A percentile compares a stretch with the other conserved stretches of the same genome.
These are phyloP conservation scores for Luvunga scandens DNA, from an alignment of 345 rosid species.

Conservation along the genomic window DNA sequence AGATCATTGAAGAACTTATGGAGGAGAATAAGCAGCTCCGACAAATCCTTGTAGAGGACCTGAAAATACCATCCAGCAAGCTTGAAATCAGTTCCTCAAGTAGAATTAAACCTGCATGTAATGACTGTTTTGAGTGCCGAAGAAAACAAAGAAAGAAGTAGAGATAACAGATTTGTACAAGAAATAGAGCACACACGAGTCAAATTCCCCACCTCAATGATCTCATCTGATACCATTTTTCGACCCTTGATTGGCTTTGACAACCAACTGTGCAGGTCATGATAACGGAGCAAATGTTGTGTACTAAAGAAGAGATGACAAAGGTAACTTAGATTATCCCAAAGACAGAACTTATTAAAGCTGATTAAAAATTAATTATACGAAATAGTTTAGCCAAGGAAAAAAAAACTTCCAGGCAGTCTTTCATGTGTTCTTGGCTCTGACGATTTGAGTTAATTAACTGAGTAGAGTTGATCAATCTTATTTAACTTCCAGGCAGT, in stretches of 20 bases:
- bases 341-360: not conserved
- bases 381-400: not conserved
- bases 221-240: constrained; percentile 3
- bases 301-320: not conserved
- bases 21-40: constrained; percentile 81
- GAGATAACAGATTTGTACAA: constrained; percentile 12
- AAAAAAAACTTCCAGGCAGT: too few relatives aligned
- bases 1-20: constrained; percentile 66
- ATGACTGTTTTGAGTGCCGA: constrained; percentile 82
- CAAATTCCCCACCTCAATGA: not conserved
- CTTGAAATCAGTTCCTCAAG: constrained; percentile 43
- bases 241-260: not conserved
- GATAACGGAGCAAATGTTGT: not conserved
- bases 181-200: constrained; percentile 3
- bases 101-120: constrained; percentile 43
- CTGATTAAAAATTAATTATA: constrained; percentile 1
- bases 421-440: not conserved
- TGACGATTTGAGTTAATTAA: not conserved
- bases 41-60: constrained; percentile 67
- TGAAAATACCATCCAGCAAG: constrained; percentile 71
- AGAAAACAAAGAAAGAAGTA: constrained; percentile 76
- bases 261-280: not conserved
- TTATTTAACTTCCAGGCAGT: not conserved
- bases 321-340: not conserved
- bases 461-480: not conserved